phyloP scores from a whole-genome alignment of 805 yeast species.

The Candida morakotiae region DNA sequence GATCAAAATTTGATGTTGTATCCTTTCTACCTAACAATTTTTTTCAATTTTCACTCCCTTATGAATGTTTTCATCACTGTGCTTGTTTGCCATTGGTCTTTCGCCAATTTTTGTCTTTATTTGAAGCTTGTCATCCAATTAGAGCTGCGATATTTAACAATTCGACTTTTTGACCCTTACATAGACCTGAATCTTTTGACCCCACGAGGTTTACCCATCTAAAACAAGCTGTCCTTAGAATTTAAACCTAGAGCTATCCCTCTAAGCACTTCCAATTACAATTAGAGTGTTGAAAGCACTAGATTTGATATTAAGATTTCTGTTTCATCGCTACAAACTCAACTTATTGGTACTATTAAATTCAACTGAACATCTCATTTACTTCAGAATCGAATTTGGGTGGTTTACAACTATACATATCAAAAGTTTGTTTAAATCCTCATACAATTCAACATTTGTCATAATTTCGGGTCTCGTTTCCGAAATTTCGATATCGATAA shows the following conservation, averaged over 20 bases:
- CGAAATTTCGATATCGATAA: background rate
- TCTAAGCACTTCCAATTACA: background rate
- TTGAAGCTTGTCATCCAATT: constrained; percentile 2
- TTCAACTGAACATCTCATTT: background rate
- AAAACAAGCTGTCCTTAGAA: background rate
- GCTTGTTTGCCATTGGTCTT: constrained; percentile 4
- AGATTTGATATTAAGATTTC: background rate
- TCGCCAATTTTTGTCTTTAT: constrained; percentile 4
- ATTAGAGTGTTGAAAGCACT: background rate
- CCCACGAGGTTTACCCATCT: background rate
- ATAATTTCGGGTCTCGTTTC: constrained; percentile 1
- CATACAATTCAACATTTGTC: no score
- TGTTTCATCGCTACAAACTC: background rate
- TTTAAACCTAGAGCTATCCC: background rate
- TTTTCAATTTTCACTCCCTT: background rate
- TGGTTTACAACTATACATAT: no score
- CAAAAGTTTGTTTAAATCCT: no score
- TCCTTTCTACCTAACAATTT: background rate
- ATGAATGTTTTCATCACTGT: background rate
- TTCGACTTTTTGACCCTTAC: background rate
- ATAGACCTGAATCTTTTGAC: background rate
- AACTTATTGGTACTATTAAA: background rate
- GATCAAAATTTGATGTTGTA: background rate
- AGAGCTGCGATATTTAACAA: background rate
- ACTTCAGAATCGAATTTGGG: no score